phyloP scores from a whole-genome alignment of 192 early-diverging fungal genomes.

The Fimicolochytrium jonesii region DNA sequence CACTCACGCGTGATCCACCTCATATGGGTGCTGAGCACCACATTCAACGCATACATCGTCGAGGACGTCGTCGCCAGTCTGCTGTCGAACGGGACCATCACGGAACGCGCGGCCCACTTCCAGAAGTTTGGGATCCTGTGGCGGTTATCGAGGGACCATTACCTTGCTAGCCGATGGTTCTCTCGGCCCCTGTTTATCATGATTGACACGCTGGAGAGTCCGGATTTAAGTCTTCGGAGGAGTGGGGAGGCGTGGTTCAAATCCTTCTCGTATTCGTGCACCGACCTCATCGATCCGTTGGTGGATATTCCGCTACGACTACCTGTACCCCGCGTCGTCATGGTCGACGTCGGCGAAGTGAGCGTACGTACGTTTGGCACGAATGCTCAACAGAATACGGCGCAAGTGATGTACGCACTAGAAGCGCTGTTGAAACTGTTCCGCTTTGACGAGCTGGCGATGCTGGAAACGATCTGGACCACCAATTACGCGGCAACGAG shows the following conservation, averaged over 20 bases:
- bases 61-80: constrained; percentile 54
- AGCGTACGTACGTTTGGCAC: too few relatives aligned
- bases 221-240: constrained; percentile 48
- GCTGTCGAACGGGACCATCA: constrained; percentile 18
- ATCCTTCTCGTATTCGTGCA: too few relatives aligned
- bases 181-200: constrained; percentile 73
- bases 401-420: constrained; percentile 63
- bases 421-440: constrained; percentile 49
- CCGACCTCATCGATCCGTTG: constrained; percentile 60
- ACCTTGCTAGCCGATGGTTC: too few relatives aligned
- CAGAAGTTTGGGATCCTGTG: constrained; percentile 70
- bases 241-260: constrained; percentile 70
- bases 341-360: too few relatives aligned
- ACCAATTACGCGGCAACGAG: too few relatives aligned
- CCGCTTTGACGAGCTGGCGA: constrained; percentile 49
- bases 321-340: too few relatives aligned
- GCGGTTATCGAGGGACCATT: constrained; percentile 61
- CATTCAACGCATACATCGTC: constrained; percentile 51
- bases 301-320: constrained; percentile 33
- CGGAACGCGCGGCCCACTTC: constrained; percentile 36
- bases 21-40: constrained; percentile 58
- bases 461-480: constrained; percentile 46
- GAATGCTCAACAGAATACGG: too few relatives aligned
- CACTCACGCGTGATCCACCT: constrained; percentile 64
- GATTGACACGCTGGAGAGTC: constrained; percentile 63